Percentiles rank a stretch among this genome's conserved stretches.
phyloP scores from a whole-genome alignment of 331 rosid species.

The Cydonia oblonga region DNA sequence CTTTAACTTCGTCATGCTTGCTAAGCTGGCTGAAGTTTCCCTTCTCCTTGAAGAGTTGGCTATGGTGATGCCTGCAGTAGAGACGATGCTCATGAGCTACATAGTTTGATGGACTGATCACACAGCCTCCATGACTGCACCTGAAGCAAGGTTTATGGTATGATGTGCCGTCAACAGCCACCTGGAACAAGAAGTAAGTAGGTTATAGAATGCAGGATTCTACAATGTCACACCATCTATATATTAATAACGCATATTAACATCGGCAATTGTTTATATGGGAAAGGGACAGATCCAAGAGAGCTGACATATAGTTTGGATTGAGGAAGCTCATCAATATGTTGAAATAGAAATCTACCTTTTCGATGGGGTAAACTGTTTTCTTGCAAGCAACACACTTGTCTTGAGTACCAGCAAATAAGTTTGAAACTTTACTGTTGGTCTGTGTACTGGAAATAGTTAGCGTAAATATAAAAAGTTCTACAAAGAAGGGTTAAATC shows the following conservation, averaged over 20 bases:
- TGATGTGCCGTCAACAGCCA: constrained; percentile 67
- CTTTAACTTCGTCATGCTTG: constrained; percentile 38
- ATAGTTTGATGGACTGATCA: constrained; percentile 84
- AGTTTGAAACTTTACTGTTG: constrained; percentile 59
- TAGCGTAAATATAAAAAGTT: neutral
- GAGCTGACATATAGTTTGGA: neutral
- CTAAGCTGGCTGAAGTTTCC: constrained; percentile 86
- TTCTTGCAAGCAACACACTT: constrained; percentile 81
- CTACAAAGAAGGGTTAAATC: neutral
- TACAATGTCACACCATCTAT: neutral
- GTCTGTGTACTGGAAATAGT: constrained; percentile 34
- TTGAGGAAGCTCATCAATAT: neutral
- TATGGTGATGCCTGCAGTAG: constrained; percentile 87
- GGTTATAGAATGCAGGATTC: neutral
- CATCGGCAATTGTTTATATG: neutral
- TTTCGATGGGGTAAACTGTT: constrained; percentile 94
- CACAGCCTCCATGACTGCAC: constrained; percentile 87
- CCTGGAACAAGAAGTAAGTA: constrained; percentile 30
- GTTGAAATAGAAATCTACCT: constrained; percentile 29
- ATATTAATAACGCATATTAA: neutral
- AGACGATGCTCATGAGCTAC: constrained; percentile 79
- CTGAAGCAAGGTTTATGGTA: constrained; percentile 78
- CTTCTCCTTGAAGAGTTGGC: constrained; percentile 81
- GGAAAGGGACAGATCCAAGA: neutral
- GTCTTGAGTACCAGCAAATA: constrained; percentile 87